A percentile compares a stretch with the other conserved stretches of the same genome.
phyloP scores from a whole-genome alignment of 1,139 yeast species.

The Taiozyma onychis region DNA sequence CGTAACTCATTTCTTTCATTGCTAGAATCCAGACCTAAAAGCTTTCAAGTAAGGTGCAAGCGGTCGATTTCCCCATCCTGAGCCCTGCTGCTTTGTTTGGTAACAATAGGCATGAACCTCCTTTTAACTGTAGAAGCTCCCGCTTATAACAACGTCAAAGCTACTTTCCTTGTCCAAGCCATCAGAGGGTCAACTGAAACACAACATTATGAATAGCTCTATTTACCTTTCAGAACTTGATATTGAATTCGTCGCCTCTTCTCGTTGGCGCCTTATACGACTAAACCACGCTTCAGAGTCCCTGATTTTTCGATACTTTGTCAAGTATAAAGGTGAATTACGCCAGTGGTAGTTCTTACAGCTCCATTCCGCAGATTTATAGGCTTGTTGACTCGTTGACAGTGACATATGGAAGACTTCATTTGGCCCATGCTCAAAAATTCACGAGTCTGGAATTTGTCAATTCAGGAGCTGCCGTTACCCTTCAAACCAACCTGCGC shows the following conservation, averaged over 20 bases:
- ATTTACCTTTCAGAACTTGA: too few species aligned
- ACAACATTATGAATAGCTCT: background rate
- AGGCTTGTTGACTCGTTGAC: background rate
- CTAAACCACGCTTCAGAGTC: background rate
- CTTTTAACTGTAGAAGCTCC: background rate
- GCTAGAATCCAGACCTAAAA: background rate
- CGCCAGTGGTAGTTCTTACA: background rate
- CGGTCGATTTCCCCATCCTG: background rate
- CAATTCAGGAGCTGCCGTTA: background rate
- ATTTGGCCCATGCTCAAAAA: background rate
- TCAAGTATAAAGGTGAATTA: too few species aligned
- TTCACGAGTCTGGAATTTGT: background rate
- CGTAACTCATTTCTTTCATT: too few species aligned
- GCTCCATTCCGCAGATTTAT: background rate
- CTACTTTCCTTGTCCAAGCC: background rate
- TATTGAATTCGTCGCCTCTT: background rate
- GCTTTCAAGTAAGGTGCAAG: background rate
- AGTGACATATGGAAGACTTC: too few species aligned
- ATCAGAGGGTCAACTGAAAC: background rate
- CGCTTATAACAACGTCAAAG: background rate
- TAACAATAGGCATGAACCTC: background rate
- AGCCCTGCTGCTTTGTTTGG: background rate
- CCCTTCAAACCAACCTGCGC: background rate
- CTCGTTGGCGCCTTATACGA: background rate
- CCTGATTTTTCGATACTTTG: background rate